These are phyloP conservation scores for Solanum neorickii DNA, from an alignment of 257 asterid species.

Conservation along the genomic window DNA sequence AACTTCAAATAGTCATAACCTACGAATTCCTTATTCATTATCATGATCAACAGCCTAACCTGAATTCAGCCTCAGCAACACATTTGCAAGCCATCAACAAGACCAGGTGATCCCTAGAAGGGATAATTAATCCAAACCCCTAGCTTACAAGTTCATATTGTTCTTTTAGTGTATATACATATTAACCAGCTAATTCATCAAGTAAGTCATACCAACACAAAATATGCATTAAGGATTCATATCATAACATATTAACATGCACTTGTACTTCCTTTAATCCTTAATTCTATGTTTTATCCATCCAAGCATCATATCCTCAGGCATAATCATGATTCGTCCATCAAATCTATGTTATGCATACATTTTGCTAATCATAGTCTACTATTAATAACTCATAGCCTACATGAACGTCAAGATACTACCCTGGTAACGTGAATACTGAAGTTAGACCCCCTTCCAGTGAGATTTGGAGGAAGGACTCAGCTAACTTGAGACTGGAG, in stretches of 20 bases:
- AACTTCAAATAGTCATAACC: not conserved
- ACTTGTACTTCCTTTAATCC: not conserved
- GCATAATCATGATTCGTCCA: not conserved
- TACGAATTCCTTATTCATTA: not conserved
- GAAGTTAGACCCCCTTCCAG: not conserved
- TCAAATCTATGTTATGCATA: not conserved
- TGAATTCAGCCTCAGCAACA: not conserved
- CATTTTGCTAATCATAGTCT: not conserved
- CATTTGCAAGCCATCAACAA: not conserved
- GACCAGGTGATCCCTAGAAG: not conserved
- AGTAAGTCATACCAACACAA: not conserved
- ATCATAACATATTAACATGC: not conserved
- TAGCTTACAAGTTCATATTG: not conserved
- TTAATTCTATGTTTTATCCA: not conserved
- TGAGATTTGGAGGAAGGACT: not conserved
- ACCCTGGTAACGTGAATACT: not conserved
- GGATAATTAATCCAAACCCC: not conserved
- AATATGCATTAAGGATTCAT: not conserved
- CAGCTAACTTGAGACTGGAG: not conserved
- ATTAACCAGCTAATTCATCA: not conserved
- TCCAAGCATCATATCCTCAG: not conserved
- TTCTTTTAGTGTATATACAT: not conserved
- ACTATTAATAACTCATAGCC: not conserved
- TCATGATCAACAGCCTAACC: not conserved
- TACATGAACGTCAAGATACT: not conserved